Conservation (phyloP, 805 yeast genomes). For the Kodamaea sagamina region DNA sequence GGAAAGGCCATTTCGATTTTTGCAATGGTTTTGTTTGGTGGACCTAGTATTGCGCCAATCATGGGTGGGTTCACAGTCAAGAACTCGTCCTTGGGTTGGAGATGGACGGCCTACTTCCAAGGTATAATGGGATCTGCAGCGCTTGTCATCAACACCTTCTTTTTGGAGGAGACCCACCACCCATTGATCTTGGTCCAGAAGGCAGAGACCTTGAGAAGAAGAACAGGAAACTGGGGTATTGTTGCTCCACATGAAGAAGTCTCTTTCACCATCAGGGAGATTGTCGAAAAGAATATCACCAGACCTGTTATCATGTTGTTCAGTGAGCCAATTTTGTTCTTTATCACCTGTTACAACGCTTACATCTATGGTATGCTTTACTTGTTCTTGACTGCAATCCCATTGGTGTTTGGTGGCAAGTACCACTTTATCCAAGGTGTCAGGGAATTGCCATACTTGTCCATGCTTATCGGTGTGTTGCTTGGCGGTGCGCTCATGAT, state of each 20-base stretch:
- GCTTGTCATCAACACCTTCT: slow-evolving; percentile 30
- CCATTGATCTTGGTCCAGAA: slow-evolving; percentile 33
- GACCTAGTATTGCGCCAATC: slow-evolving; percentile 21
- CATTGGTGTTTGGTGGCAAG: slow-evolving; percentile 64
- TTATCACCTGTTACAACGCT: slow-evolving; percentile 69
- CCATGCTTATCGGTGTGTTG: slow-evolving; percentile 68
- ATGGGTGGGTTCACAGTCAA: slow-evolving; percentile 67
- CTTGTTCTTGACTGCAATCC: slow-evolving; percentile 72
- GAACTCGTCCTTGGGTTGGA: slow-evolving; percentile 67
- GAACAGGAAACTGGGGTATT: slow-evolving; percentile 44
- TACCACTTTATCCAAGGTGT: slow-evolving; percentile 53
- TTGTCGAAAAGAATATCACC: slow-evolving; percentile 59
- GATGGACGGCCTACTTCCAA: slow-evolving; percentile 72
- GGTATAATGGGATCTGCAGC: slow-evolving; percentile 42
- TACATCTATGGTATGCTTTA: slow-evolving; percentile 81
- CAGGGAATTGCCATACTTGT: slow-evolving; percentile 77
- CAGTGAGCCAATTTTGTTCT: slow-evolving; percentile 71
- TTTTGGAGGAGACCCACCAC: slow-evolving; percentile 43
- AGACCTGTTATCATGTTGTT: slow-evolving; percentile 70
- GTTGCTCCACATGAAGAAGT: slow-evolving; percentile 42
- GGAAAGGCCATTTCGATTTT: slow-evolving; percentile 27
- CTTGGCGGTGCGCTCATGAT: slow-evolving; percentile 58
- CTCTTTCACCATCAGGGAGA: slow-evolving; percentile 47
- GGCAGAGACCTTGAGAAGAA: slow-evolving; percentile 40
- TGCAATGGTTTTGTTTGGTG: slow-evolving; percentile 17